Base-by-base conservation (phyloP, 1,284 basidiomycete species). In the Malassezia obtusa region DNA sequence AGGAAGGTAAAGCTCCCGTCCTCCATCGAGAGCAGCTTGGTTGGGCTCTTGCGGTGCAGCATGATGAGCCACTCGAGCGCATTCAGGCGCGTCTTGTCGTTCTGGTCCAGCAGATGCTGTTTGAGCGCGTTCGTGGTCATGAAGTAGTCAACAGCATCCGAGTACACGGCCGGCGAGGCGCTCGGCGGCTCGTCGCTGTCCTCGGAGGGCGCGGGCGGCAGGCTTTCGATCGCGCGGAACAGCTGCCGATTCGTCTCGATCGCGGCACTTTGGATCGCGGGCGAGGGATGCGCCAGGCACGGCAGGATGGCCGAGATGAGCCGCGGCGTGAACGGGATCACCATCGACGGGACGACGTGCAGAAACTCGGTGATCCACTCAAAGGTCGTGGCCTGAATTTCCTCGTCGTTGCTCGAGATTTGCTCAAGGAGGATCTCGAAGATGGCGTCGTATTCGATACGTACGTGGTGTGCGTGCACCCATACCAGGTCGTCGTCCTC, bases 31-130 rank as follows among this genome's bases (percentile, higher is more conserved):
- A 96, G 78, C 58, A 95, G 92, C 87, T 92, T 94, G 75, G 85
- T 87, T 0, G 94, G 94, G 17, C 89, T 88, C 72, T 96, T 96
- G 71, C 90, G 86, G 76, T 99, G 94, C 49, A 99, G 77, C 94
- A 99, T 99, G 46, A 95, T 84, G 28, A 99, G 78, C 94, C 94
- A 99, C 76, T 94, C 90, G 61, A 99, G 77, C 3, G 92, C 90
- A 22, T 89, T 88, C 6, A 98, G 87, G 37, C 92, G 79, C 1
- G 94, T 96, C 71, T 95, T 89, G 67, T 94, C 92, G 70, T 89
- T 89, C 75, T 96, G 90, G 75, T 89, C 91, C 73, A 95, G 74
- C 69, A 99, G 90, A 67, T 95, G 90, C 48, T 94, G 78, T 1
- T 89, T 95, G 59, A 99, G 77, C 43, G 87, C 86, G 67, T 87